Base-by-base conservation (phyloP, 495 filamentous ascomycete species). In the Penicillium roqueforti region DNA sequence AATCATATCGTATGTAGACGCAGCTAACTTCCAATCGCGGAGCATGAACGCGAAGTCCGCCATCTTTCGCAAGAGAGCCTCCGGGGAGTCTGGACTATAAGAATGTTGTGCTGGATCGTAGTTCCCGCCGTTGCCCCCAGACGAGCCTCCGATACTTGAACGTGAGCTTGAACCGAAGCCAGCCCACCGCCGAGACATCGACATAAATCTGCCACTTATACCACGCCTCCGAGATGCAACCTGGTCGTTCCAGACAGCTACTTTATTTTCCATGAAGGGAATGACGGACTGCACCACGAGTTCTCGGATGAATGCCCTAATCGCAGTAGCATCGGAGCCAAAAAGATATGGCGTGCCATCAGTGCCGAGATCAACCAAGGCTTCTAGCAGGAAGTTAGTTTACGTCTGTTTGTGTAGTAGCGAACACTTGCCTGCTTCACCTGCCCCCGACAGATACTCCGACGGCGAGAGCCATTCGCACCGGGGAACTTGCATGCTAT, bases 41-140 rank as follows among this genome's bases (percentile, higher is more conserved):
- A 98, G 80, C 87, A 97, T 95, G 60, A 97, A 95, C 6, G 91
- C 85, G 69, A 90, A 98, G 63, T 98, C 93, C 13, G 89, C 93
- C 44, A 98, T 78, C 59, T 92, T 93, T 11, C 93, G 87, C 83
- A 98, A 87, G 48, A 90, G 78, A 14, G 93, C 91, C 73, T 98
- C 93, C 0, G 90, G 83, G 0, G 84, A 71, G 47, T 93, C 89
- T 6, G 87, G 87, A n/a, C 79, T 76, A 67, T 97, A 98, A 65
- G 87, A 95, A 7, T 89, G 87, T 45, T 82, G 79, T 14, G 81
- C 60, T 34, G 76, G 57, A 71, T 97, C 89, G 66, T 95, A 97
- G 65, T 96, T 96, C 28, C 76, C 76, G 53, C 73, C 75, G 41
- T 59, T 66, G 11, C 72, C 73, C 28, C 71, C 65, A 6, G 72